Conservation (phyloP, 805 yeast species). For the Lachancea thermotolerans region DNA sequence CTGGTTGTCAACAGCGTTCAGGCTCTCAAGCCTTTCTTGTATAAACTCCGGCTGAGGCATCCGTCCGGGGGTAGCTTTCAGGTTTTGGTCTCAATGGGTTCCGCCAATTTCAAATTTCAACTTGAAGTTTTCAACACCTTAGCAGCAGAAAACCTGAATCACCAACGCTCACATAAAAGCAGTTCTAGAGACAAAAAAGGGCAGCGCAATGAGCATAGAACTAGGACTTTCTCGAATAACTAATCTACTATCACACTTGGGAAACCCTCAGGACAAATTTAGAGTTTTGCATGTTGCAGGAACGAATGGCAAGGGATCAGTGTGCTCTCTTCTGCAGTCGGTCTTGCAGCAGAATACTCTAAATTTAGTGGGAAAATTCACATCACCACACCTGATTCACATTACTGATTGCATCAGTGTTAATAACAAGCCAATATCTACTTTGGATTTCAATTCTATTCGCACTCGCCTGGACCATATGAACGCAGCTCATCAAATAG, state of each 20-base stretch:
- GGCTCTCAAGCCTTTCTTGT: constrained; percentile 24
- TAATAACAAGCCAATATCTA: constrained; percentile 49
- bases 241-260: constrained; percentile 42
- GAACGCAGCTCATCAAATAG: constrained; percentile 39
- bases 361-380: constrained; percentile 63
- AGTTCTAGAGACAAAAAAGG: neutral
- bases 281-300: constrained; percentile 89
- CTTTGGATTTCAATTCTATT: constrained; percentile 38
- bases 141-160: too few relatives aligned
- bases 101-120: too few relatives aligned
- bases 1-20: constrained; percentile 23
- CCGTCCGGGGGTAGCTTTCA: neutral
- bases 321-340: constrained; percentile 73
- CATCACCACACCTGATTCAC: constrained; percentile 76
- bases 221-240: constrained; percentile 50
- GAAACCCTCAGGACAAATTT: constrained; percentile 60
- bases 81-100: neutral
- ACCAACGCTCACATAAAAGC: too few relatives aligned
- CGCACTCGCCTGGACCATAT: constrained; percentile 37
- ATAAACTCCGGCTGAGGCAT: constrained; percentile 29
- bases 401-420: constrained; percentile 73
- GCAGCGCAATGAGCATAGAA: constrained; percentile 42
- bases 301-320: constrained; percentile 95
- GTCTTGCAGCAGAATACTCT: constrained; percentile 41
- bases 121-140: too few relatives aligned